Conservation (phyloP, 2,329 filamentous ascomycete species). For the Keithomyces neogunnii region DNA sequence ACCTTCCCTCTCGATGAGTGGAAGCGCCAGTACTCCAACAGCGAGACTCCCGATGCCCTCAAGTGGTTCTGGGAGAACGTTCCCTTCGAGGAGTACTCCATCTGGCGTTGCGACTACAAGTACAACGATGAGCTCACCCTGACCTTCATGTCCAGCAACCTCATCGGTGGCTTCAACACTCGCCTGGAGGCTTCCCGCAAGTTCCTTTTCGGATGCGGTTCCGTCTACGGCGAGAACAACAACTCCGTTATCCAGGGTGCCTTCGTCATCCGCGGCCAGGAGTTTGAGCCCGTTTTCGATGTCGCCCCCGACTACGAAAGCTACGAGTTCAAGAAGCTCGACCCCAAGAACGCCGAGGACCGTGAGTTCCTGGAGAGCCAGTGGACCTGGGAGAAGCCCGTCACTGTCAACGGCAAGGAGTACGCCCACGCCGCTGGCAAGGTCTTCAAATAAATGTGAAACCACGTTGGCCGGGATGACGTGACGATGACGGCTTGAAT, state of each 20-base stretch:
- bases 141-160: constrained; percentile 98
- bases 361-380: constrained; percentile 74
- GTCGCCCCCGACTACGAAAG: constrained; percentile 96
- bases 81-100: constrained; percentile 89
- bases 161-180: constrained; percentile 95
- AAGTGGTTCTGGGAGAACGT: constrained; percentile 98
- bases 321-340: constrained; percentile 95
- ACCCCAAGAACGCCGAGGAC: constrained; percentile 78
- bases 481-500: constrained; percentile 25
- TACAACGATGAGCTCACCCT: constrained; percentile 97
- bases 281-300: constrained; percentile 79
- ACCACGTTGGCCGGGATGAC: background rate
- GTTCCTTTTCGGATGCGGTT: constrained; percentile 87
- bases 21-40: constrained; percentile 99
- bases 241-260: constrained; percentile 87
- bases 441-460: constrained; percentile 83
- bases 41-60: constrained; percentile 74
- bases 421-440: constrained; percentile 87
- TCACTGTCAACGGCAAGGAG: constrained; percentile 75
- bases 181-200: constrained; percentile 97
- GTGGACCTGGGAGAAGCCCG: constrained; percentile 89
- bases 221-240: constrained; percentile 84
- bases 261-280: constrained; percentile 90
- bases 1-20: constrained; percentile 86
- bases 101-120: constrained; percentile 96